A percentile compares a stretch with the other conserved stretches of the same genome.
These are phyloP conservation scores for Licmophora abbreviata DNA, from an alignment of 108 stramenopile genomes.

Conservation along the genomic window DNA sequence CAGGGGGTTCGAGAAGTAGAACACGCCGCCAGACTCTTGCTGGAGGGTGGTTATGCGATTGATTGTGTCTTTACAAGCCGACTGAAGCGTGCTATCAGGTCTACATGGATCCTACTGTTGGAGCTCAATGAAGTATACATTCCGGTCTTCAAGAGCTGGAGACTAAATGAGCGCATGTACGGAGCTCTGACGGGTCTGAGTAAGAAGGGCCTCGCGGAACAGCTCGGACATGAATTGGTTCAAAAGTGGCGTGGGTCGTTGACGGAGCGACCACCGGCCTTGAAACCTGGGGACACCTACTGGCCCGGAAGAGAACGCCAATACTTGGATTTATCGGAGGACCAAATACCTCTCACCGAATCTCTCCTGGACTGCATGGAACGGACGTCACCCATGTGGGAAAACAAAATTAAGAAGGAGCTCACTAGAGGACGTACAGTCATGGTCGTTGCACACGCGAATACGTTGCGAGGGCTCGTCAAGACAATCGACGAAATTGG, in stretches of 20 bases:
- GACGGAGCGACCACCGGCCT: conserved; percentile 67
- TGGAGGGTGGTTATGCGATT: conserved; percentile 83
- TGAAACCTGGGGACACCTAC: conserved; percentile 48
- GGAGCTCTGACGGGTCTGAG: conserved; percentile 85
- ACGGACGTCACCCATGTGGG: conserved; percentile 80
- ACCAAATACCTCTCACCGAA: conserved; percentile 84
- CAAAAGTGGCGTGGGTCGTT: conserved; percentile 63
- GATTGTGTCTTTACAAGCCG: conserved; percentile 87
- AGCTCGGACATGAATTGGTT: conserved; percentile 75
- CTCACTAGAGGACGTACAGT: conserved; percentile 80
- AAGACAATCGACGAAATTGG: conserved; percentile 64
- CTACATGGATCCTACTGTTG: conserved; percentile 76
- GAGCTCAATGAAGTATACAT: conserved; percentile 85
- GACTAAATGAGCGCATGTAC: conserved; percentile 90
- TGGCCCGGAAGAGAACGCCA: conserved; percentile 86
- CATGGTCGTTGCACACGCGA: conserved; percentile 90
- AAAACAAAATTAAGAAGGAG: conserved; percentile 76
- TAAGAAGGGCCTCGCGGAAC: conserved; percentile 78
- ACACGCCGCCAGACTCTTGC: conserved; percentile 51
- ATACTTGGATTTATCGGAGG: conserved; percentile 69
- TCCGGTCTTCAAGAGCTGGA: conserved; percentile 89
- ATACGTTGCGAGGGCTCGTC: conserved; percentile 75
- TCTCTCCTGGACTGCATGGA: conserved; percentile 85
- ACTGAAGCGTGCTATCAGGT: conserved; percentile 88
- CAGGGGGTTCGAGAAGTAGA: conserved; percentile 57